Evolutionary conservation across 306 rosid species (phyloP).

Genomic region (Prunus campanulata): DNA sequence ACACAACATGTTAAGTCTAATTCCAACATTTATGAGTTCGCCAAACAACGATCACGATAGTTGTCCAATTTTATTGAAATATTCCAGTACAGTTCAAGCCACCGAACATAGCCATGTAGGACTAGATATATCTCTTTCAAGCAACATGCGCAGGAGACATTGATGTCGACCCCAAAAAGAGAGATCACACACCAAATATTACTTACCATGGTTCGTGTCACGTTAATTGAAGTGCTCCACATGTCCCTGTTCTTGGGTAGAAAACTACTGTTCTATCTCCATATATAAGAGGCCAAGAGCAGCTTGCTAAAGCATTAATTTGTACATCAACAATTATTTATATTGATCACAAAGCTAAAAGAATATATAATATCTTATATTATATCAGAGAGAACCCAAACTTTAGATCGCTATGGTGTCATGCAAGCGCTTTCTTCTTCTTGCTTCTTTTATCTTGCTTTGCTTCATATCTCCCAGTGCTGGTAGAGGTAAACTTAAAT

Average conservation of each 20-base stretch:
- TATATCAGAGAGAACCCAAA: background rate
- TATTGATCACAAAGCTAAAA: background rate
- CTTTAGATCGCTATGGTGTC: constrained; percentile 18
- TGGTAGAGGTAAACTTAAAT: constrained; percentile 45
- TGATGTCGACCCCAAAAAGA: constrained; percentile 45
- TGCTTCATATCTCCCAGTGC: constrained; percentile 39
- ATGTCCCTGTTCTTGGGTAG: constrained; percentile 1
- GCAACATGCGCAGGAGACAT: constrained; percentile 46
- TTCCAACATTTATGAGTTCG: no score
- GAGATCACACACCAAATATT: constrained; percentile 12
- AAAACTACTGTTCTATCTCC: constrained; percentile 18
- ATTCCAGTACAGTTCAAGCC: no score
- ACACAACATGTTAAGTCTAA: no score
- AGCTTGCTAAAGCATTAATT: no score
- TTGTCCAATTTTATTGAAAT: no score
- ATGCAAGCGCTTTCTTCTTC: constrained; percentile 37
- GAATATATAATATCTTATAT: background rate
- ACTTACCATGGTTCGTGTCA: constrained; percentile 16
- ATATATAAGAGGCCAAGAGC: constrained; percentile 27
- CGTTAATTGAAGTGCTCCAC: background rate
- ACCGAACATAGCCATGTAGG: no score
- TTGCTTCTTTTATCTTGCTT: constrained; percentile 34
- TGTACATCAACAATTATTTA: background rate
- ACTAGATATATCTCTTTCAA: constrained; percentile 8
- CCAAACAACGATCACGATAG: no score